Evolutionary conservation across 2,329 filamentous ascomycete genomes (phyloP), one percentile per base, ranked within the genome.

Genomic region (Xenoacremonium recifei): DNA sequence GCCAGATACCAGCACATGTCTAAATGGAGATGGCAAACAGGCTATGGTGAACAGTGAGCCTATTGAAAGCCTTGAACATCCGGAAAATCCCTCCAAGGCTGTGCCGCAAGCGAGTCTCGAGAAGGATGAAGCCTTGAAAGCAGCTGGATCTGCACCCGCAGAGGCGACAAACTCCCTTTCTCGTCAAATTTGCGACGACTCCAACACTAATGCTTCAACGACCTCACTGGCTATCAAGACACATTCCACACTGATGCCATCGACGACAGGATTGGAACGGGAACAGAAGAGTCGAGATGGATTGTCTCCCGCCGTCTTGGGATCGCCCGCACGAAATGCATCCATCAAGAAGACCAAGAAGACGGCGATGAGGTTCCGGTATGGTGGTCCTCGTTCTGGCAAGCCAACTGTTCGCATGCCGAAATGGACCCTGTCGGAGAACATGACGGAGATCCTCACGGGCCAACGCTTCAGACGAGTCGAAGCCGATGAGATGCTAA

Each of bases 401-500:
- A 51, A 50, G 19, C 40, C 47, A 23, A 42, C 47, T 19, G 53
- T 49, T 9, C 54, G 52, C 25, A 40, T 50, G 12, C 58, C 73
- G 32, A 67, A 72, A 61, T 79, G 77, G 75, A 72, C 71, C 12
- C 58, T 82, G 21, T 69, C 76, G 0, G 75, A 78, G 38, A 80
- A 79, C 47, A 68, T 83, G 51, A 69, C 74, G n/a, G 78, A 79
- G 21, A 64, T 80, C 10, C 70, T 84, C 44, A 75, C 67, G 31
- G 72, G 73, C 15, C 75, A 74, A 32, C 66, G 76, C 34, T 80
- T 83, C 55, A 70, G 70, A 47, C 71, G 70, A 35, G 68, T 77
- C 39, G 77, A 83, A 47, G 78, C 71, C 0, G 76, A 81, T 38
- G 79, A 84, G 61, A 79, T 81, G 66, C 60, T 82, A 11, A 76